Conservation (phyloP, 1,284 basidiomycete genomes). For the Ceratobasidium sp. region DNA sequence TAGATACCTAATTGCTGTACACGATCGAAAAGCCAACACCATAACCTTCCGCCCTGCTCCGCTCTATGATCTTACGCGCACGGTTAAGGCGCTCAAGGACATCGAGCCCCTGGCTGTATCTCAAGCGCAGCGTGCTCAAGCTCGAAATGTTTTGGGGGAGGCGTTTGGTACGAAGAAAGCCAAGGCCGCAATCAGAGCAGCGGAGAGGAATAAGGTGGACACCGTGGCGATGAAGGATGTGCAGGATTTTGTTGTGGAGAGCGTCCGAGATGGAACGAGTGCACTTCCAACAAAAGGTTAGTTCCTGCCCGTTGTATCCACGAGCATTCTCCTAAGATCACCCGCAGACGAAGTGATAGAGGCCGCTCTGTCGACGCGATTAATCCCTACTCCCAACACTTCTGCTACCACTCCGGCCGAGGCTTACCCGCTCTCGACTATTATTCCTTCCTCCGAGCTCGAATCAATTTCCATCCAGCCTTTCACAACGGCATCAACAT, state of each 20-base stretch:
- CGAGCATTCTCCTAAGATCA: slow-evolving; percentile 8
- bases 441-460: slow-evolving; percentile 83
- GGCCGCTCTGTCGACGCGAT: slow-evolving; percentile 71
- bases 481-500: slow-evolving; percentile 64
- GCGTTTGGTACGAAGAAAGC: slow-evolving; percentile 95
- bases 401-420: slow-evolving; percentile 73
- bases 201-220: slow-evolving; percentile 89
- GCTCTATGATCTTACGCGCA: slow-evolving; percentile 78
- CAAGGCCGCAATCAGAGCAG: slow-evolving; percentile 81
- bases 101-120: slow-evolving; percentile 59
- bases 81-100: slow-evolving; percentile 82
- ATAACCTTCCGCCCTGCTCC: slow-evolving; percentile 75
- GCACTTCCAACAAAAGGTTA: slow-evolving; percentile 73
- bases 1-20: slow-evolving; percentile 74
- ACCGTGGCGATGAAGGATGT: slow-evolving; percentile 85
- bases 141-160: slow-evolving; percentile 83
- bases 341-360: slow-evolving; percentile 57
- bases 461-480: slow-evolving; percentile 67
- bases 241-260: slow-evolving; percentile 78
- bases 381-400: slow-evolving; percentile 77
- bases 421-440: slow-evolving; percentile 75
- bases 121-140: slow-evolving; percentile 65
- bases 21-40: slow-evolving; percentile 75
- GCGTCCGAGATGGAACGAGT: slow-evolving; percentile 77
- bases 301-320: slow-evolving; percentile 48